Conservation (phyloP, 75 land plant genomes). For the Pseudotsuga menziesii region DNA sequence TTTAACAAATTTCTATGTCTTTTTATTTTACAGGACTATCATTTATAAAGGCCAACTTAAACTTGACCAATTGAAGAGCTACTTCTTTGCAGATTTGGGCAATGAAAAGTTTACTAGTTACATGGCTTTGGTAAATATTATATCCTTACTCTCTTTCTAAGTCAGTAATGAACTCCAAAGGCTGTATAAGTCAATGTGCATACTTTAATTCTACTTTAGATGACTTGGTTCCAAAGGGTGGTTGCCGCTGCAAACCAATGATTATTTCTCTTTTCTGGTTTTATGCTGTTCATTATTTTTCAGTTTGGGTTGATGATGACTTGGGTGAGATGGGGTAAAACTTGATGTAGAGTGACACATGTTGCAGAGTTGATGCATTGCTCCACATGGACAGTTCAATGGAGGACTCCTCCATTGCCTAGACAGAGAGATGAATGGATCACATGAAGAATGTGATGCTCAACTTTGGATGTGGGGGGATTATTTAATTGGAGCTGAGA, state of each 20-base stretch:
- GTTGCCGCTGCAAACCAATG: not conserved
- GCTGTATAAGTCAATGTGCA: not conserved
- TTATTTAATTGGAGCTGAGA: slow-evolving; percentile 16
- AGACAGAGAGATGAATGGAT: slow-evolving; percentile 9
- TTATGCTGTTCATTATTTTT: slow-evolving; percentile 6
- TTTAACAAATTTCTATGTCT: not conserved
- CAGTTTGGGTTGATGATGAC: slow-evolving; percentile 6
- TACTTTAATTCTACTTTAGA: not conserved
- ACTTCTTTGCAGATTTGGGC: slow-evolving; percentile 86
- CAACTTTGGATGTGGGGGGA: slow-evolving; percentile 11
- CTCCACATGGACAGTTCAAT: slow-evolving; percentile 18
- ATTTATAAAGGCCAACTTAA: slow-evolving; percentile 98
- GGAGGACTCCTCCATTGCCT: slow-evolving; percentile 13
- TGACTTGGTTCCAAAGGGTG: not conserved
- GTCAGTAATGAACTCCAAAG: not conserved
- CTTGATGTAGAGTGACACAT: slow-evolving; percentile 14
- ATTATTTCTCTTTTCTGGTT: slow-evolving; percentile 3
- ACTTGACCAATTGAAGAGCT: slow-evolving; percentile 80
- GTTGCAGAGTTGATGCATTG: slow-evolving; percentile 17
- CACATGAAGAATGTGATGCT: slow-evolving; percentile 11
- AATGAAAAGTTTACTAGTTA: slow-evolving; percentile 93
- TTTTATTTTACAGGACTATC: slow-evolving; percentile 62
- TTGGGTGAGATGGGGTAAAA: slow-evolving; percentile 11
- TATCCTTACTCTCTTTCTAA: slow-evolving; percentile 16
- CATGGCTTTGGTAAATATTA: slow-evolving; percentile 94